Conservation (phyloP, 2,329 filamentous ascomycete genomes). For the Ceratocystis huliohia region DNA sequence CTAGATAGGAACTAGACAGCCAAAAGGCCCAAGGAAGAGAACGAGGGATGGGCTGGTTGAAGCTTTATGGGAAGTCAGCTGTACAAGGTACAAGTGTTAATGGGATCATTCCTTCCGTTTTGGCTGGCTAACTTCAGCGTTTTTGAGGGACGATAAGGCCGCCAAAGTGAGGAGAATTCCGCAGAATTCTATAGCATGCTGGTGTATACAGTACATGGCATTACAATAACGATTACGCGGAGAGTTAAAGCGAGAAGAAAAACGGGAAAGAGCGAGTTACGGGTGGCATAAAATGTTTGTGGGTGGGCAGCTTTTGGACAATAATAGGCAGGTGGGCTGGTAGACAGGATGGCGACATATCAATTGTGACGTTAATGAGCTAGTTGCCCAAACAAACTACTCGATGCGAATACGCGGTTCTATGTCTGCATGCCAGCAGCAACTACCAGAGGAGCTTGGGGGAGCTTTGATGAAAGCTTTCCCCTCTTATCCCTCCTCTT, state of each 20-base stretch:
- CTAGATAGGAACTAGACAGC: no score
- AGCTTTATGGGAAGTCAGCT: conserved; percentile 3
- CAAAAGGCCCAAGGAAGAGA: conserved; percentile 8
- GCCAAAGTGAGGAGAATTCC: neutral
- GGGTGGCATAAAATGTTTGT: no score
- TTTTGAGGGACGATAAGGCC: neutral
- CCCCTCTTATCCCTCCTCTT: conserved; percentile 8
- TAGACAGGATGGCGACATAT: neutral
- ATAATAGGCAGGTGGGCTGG: neutral
- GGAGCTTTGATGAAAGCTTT: conserved; percentile 1
- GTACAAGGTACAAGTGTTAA: neutral
- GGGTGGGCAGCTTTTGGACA: no score
- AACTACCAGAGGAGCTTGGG: neutral
- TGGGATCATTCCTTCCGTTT: neutral
- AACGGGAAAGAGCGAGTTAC: no score
- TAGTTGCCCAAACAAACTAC: neutral
- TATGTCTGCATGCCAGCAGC: neutral
- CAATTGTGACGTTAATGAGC: neutral
- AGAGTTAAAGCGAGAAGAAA: no score
- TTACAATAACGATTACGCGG: neutral
- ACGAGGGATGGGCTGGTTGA: conserved; percentile 19
- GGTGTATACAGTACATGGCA: neutral
- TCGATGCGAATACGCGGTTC: neutral
- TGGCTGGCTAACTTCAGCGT: neutral
- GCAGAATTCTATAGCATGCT: neutral